Evolutionary conservation across 2,329 filamentous ascomycete species (phyloP), one percentile per base, ranked within the genome.

Genomic region (Ascomycota sp.): DNA sequence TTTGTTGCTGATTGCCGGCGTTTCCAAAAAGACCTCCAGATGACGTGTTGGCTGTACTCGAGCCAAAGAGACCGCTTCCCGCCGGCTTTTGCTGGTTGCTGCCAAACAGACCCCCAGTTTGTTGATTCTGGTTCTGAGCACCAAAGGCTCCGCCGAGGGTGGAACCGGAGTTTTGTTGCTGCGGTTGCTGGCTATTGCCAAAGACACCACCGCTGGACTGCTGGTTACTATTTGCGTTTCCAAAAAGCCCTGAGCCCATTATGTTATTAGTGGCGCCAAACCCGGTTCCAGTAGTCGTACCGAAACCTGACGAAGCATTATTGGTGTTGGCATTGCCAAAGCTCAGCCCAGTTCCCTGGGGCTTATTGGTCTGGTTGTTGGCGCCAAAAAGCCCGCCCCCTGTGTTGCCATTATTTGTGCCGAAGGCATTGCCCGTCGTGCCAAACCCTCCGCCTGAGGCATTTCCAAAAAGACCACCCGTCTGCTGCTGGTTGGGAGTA

Each of bases 1-100:
- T 42, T 35, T 55, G 51, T 33, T 59, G 58, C 42, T 65, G 59
- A 42, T 55, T 53, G 21, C 50, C 55, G 7, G 48, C 45, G 27
- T 49, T 43, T 27, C 61, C 61, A 34, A 67, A 66, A 1, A 65
- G 47, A 6, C 59, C 51, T 12, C 54, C 55, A 8, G 55, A 53
- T 27, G 47, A 49, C 13, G 54, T 49, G 25, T 35, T 38, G 30
- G 38, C 35, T 12, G 38, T 34, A 10, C 36, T 33, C 33, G 35
- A 34, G 11, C 64, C 65, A 37, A 53, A 54, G 10, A 48, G 40
- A 29, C 49, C 41, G 11, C 53, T 52, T 2, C 48, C 46, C 10
- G 50, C 50, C 11, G 49, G 49, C 38, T 52, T 57, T 37, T 51
- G 53, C 39, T 62, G 58, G 16, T 46, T 52, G 38, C 48, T 53